A percentile compares a stretch with the other conserved stretches of the same genome.
Conservation (phyloP, 352 stramenopile species). For the Pythium coloratum region DNA sequence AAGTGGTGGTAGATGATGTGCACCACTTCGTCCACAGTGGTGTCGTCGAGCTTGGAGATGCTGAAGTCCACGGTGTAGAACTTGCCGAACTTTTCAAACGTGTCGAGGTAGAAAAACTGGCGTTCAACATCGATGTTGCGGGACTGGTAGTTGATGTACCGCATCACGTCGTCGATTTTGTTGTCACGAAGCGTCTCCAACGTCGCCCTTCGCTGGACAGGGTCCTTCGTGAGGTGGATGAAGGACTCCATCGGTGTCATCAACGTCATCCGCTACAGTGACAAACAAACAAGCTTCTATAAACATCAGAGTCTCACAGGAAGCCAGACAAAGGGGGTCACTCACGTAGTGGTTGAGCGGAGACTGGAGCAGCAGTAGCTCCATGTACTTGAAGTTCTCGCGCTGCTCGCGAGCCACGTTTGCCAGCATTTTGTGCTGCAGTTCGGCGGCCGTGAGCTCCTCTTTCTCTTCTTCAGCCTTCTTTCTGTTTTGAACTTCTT, state of each 20-base stretch:
- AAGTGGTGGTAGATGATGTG: conserved; percentile 61
- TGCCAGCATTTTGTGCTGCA: conserved; percentile 36
- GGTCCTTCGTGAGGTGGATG: conserved; percentile 51
- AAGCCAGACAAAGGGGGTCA: not conserved
- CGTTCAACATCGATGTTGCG: conserved; percentile 49
- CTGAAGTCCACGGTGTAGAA: conserved; percentile 73
- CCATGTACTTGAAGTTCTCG: conserved; percentile 42
- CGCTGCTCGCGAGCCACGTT: conserved; percentile 40
- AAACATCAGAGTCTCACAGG: not conserved
- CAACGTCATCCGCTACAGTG: conserved; percentile 47
- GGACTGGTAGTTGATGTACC: conserved; percentile 50
- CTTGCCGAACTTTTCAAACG: conserved; percentile 67
- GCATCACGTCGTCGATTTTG: conserved; percentile 43
- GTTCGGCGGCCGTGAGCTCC: conserved; percentile 29
- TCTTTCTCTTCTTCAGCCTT: conserved; percentile 31
- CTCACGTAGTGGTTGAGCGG: conserved; percentile 62
- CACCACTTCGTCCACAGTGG: conserved; percentile 45
- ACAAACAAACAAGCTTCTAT: not conserved
- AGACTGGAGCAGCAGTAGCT: conserved; percentile 40
- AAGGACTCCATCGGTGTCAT: conserved; percentile 74
- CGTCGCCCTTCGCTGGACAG: conserved; percentile 34
- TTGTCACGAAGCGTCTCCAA: conserved; percentile 49
- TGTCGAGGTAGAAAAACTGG: conserved; percentile 68
- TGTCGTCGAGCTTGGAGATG: conserved; percentile 46
- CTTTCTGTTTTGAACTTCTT: conserved; percentile 9